These are phyloP conservation scores for Vinca major DNA, from an alignment of 305 asterid genomes.

Conservation along the genomic window DNA sequence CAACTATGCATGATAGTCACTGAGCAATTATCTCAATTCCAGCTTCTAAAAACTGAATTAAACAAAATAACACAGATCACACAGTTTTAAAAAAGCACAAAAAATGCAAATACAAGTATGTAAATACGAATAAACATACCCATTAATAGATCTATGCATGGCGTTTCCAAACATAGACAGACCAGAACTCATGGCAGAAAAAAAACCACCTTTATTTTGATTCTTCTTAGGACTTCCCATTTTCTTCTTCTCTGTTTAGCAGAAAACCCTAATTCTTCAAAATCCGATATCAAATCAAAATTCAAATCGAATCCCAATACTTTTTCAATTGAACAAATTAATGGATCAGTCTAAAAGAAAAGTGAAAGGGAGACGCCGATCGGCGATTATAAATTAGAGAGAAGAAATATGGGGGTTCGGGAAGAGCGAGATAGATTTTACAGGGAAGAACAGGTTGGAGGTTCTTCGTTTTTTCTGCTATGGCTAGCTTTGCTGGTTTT, in stretches of 20 bases:
- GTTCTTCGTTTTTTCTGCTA: too few species aligned
- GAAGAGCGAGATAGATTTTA: too few species aligned
- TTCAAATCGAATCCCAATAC: background rate
- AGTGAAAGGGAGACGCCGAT: background rate
- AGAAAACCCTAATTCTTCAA: constrained; percentile 11
- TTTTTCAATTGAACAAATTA: background rate
- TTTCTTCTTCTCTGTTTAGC: background rate
- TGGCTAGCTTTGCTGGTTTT: too few species aligned
- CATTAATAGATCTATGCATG: constrained; percentile 53
- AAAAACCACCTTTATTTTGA: constrained; percentile 41
- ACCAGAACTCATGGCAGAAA: constrained; percentile 47
- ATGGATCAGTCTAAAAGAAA: background rate
- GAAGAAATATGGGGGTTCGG: too few species aligned
- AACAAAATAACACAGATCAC: background rate
- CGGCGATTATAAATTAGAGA: background rate
- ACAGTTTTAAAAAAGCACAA: background rate
- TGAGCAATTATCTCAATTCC: background rate
- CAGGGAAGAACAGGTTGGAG: too few species aligned
- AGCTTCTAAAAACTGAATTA: background rate
- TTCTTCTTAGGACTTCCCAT: constrained; percentile 26
- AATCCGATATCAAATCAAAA: background rate
- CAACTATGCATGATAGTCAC: background rate
- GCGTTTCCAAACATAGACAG: constrained; percentile 38
- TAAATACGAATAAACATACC: constrained; percentile 24
- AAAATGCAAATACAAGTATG: background rate